Base-by-base conservation (phyloP, 179 eudicot genomes). In the Beta corolliflora region DNA sequence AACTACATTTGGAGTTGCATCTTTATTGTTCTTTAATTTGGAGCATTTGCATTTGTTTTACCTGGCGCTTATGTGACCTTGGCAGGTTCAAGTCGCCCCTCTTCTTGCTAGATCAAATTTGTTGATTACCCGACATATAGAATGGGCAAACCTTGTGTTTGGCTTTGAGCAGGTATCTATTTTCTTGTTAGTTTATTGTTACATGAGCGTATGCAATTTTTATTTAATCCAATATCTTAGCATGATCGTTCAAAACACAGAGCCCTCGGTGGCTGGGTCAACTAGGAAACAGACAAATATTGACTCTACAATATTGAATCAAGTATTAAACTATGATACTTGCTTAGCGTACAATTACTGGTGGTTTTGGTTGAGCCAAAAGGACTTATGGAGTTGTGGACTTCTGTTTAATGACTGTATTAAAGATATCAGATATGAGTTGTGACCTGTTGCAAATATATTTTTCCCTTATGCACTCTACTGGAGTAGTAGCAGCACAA, bases 51-150 rank as follows among this genome's bases (percentile, higher is more conserved):
- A 8, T 71, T 18, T 16, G 41, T 12, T 36, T 13, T 36, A 46
- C n/a, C 31, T 65, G 70, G 55, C 76, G 73, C 68, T 71, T 23
- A 14, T 82, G 7, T 61, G 58, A 64, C 78, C 21, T 77, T 72
- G 82, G 73, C 88, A 96, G 99, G 88, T 82, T 73, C 86, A 77
- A 80, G 79, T 96, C 79, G 97, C 93, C 64, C 91, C 97, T 84
- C 97, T 96, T 88, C 97, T 96, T 82, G 97, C 96, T 77, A 89
- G 99, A 89, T 91, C 99, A 60, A 93, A 89, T 87, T 88, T 96
- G 91, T 85, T 96, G 76, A 92, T 96, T 54, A 96, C 99, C 67
- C 90, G 99, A 83, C 91, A 94, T 86, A 92, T 96, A 83, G 99
- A 96, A 85, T 96, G 99, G 99, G 97, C 93, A 67, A 96, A 96